These are phyloP conservation scores for Nigrospora sphaerica DNA, from an alignment of 2,329 filamentous ascomycete genomes.

Conservation along the genomic window DNA sequence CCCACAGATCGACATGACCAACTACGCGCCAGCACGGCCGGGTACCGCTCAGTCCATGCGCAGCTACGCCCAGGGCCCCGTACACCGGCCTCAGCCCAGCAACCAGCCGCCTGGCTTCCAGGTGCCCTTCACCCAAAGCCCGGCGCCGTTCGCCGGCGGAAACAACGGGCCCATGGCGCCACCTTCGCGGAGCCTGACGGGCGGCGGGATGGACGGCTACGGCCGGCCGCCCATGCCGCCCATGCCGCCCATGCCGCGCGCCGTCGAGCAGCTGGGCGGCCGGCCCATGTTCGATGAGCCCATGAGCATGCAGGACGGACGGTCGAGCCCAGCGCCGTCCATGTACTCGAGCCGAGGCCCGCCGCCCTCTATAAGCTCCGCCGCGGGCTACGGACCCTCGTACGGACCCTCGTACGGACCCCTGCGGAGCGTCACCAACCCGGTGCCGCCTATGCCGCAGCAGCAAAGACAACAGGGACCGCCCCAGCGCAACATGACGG, in stretches of 20 bases:
- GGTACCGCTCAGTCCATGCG: constrained; percentile 29
- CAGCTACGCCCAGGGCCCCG: constrained; percentile 18
- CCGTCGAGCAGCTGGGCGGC: constrained; percentile 11
- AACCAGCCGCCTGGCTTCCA: constrained; percentile 11
- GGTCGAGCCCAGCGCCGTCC: constrained; percentile 25
- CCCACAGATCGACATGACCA: constrained; percentile 21
- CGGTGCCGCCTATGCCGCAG: constrained; percentile 19
- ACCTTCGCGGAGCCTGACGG: constrained; percentile 22
- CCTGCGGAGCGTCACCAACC: constrained; percentile 32
- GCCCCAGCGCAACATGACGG: constrained; percentile 39
- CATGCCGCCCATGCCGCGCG: constrained; percentile 14
- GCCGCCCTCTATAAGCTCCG: background rate
- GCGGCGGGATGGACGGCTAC: constrained; percentile 23
- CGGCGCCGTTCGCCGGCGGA: constrained; percentile 15
- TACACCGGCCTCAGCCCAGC: constrained; percentile 14
- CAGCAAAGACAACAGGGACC: constrained; percentile 21
- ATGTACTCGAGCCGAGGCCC: constrained; percentile 13
- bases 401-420: constrained; percentile 21
- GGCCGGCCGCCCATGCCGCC: constrained; percentile 11
- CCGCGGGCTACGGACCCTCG: constrained; percentile 12
- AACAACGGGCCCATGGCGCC: constrained; percentile 23
- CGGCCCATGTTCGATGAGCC: constrained; percentile 16
- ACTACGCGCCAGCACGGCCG: constrained; percentile 24
- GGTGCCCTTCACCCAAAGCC: constrained; percentile 12
- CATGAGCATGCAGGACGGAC: constrained; percentile 15